A percentile compares a stretch with the other conserved stretches of the same genome.
Conservation (phyloP, 2,329 filamentous ascomycete species). For the Teratosphaeria destructans region DNA sequence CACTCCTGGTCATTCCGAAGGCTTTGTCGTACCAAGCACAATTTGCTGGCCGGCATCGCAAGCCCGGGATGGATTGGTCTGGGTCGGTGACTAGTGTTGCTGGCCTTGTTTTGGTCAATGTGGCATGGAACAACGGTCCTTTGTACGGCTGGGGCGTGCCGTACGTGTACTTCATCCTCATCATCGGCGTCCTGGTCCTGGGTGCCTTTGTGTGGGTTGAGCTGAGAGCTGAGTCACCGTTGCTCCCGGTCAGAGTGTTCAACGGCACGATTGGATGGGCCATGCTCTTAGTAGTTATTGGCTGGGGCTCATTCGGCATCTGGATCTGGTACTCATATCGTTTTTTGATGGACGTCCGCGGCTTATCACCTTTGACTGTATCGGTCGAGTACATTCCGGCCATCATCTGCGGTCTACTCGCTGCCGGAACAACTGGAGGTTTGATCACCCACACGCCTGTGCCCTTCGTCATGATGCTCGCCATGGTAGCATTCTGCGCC, state of each 20-base stretch:
- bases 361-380: constrained; percentile 34
- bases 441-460: constrained; percentile 14
- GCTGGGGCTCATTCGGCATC: constrained; percentile 7
- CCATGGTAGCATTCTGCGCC: constrained; percentile 31
- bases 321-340: constrained; percentile 30
- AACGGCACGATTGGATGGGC: constrained; percentile 16
- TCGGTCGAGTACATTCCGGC: constrained; percentile 37
- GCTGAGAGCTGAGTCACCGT: constrained; percentile 12
- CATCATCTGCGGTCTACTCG: constrained; percentile 34
- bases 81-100: constrained; percentile 20
- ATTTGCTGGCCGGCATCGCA: constrained; percentile 5
- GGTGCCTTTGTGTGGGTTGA: constrained; percentile 22
- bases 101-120: constrained; percentile 23
- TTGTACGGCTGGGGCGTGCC: constrained; percentile 22
- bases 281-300: constrained; percentile 8
- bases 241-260: constrained; percentile 19
- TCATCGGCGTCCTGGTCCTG: constrained; percentile 20
- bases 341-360: constrained; percentile 35
- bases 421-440: constrained; percentile 31
- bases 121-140: constrained; percentile 25
- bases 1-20: constrained; percentile 19
- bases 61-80: constrained; percentile 13
- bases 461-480: constrained; percentile 27
- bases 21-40: constrained; percentile 11
- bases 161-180: constrained; percentile 20